Base-by-base conservation (phyloP, 2,329 filamentous ascomycete species). In the Verticillium isaacii region DNA sequence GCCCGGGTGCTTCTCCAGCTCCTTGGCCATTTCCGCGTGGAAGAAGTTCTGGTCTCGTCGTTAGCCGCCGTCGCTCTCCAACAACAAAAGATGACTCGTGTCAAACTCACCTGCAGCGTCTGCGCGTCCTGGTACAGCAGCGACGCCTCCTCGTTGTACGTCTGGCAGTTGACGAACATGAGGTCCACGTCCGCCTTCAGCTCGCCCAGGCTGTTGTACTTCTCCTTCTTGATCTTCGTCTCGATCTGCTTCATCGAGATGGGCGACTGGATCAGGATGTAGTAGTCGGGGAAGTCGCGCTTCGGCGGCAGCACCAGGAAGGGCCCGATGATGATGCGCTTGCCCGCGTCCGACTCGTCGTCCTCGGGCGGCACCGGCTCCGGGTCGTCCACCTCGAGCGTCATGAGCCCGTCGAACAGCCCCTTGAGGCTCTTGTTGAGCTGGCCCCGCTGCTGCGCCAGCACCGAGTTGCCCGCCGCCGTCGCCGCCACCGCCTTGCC, bases 241-340 rank as follows among this genome's bases (percentile, higher is more conserved):
- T 92, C 88, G 71, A 99, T 97, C 74, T 93, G 89, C 68, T 97
- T 95, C 90, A 98, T 97, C 72, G 91, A 94, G 71, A 99, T 97
- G 0, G 95, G 95, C 60, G 89, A 89, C 72, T 89, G 86, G 74
- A 99, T 99, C 74, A 97, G 87, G 72, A 94, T 80, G 74, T 97
- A 99, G 80, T 99, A 99, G 73, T 98, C 93, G 32, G 92, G 90
- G 72, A 96, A 99, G 63, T 94, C 88, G 63, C 89, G 89, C 79
- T 92, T 96, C 50, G 92, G 89, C 1, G 94, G 94, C 36, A 97
- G 82, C 71, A 95, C 93, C 75, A 98, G 85, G 75, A 99, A 99
- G 0, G 93, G 94, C 36, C 93, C 93, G 66, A 97, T 97, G 72
- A 97, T 92, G 60, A 92, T 85, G 57, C 93, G 91, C 68, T 89